phyloP scores from a whole-genome alignment of 2,329 filamentous ascomycete species.

The Clarireedia hainanense region DNA sequence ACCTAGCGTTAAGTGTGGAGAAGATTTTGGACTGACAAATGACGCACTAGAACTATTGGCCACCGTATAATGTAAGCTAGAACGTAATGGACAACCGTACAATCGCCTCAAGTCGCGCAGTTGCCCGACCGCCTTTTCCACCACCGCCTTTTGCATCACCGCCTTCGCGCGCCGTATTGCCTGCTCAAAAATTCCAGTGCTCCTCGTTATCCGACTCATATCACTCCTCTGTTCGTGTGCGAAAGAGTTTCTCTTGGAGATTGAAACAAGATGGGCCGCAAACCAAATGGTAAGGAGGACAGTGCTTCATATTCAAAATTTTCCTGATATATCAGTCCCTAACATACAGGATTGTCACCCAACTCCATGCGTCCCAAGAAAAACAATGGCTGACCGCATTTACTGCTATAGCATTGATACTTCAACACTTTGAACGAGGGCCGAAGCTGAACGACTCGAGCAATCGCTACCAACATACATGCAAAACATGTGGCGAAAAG shows the following conservation, averaged over 20 bases:
- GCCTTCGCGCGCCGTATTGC: neutral
- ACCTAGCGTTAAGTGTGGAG: too few species aligned
- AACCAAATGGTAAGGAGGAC: constrained; percentile 21
- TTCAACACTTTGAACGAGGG: constrained; percentile 82
- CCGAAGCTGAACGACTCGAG: constrained; percentile 81
- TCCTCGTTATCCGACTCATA: too few species aligned
- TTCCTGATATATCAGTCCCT: neutral
- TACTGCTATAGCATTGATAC: constrained; percentile 48
- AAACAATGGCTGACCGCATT: constrained; percentile 9
- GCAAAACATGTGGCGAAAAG: constrained; percentile 79
- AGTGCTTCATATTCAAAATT: constrained; percentile 1
- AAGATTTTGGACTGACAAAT: too few species aligned
- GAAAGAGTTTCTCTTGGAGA: neutral
- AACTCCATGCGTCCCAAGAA: neutral
- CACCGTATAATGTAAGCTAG: too few species aligned
- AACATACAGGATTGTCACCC: neutral
- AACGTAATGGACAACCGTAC: too few species aligned
- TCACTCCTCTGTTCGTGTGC: neutral
- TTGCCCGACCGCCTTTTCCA: neutral
- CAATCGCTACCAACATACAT: constrained; percentile 87
- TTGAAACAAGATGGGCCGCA: constrained; percentile 17
- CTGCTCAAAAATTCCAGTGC: neutral
- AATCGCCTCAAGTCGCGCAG: too few species aligned
- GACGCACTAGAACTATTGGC: too few species aligned
- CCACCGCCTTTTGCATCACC: neutral